Evolutionary conservation across 1,284 basidiomycete species (phyloP).

Genomic region (Cystobasidium sp.): DNA sequence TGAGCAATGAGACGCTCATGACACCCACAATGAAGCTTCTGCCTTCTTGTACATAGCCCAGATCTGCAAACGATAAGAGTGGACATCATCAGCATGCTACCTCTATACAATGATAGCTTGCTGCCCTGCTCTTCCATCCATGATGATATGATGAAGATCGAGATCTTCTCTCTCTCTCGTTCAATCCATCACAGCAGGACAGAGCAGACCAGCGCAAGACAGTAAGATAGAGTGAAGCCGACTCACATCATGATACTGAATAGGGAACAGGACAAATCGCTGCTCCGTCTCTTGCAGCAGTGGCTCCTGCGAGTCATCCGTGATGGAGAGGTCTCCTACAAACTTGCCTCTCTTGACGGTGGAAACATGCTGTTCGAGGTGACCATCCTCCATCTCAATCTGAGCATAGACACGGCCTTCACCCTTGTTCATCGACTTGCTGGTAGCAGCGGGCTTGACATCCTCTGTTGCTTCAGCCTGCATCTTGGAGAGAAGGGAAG

Average conservation of each 20-base stretch:
- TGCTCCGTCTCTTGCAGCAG: slow-evolving; percentile 53
- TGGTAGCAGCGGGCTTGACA: neutral
- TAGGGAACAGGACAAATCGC: slow-evolving; percentile 56
- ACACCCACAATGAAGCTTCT: slow-evolving; percentile 47
- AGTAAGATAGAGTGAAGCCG: no score
- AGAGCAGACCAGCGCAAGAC: no score
- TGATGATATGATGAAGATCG: neutral
- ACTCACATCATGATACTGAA: slow-evolving; percentile 55
- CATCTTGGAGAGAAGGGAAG: slow-evolving; percentile 37
- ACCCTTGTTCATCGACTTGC: slow-evolving; percentile 10
- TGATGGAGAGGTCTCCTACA: slow-evolving; percentile 55
- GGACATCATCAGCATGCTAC: no score
- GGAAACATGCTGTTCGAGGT: slow-evolving; percentile 21
- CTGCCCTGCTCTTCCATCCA: neutral
- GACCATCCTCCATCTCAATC: slow-evolving; percentile 32
- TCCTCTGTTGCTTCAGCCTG: slow-evolving; percentile 12
- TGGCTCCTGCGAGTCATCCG: slow-evolving; percentile 55
- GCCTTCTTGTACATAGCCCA: slow-evolving; percentile 55
- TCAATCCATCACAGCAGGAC: neutral
- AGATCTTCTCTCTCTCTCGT: neutral
- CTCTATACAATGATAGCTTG: neutral
- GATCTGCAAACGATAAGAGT: slow-evolving; percentile 46
- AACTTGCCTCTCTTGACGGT: slow-evolving; percentile 47
- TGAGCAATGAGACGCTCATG: no score
- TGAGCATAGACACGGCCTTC: slow-evolving; percentile 12